A percentile compares a stretch with the other conserved stretches of the same genome.
phyloP scores from a whole-genome alignment of 768 basidiomycete genomes.

The Tulasnella sp. region DNA sequence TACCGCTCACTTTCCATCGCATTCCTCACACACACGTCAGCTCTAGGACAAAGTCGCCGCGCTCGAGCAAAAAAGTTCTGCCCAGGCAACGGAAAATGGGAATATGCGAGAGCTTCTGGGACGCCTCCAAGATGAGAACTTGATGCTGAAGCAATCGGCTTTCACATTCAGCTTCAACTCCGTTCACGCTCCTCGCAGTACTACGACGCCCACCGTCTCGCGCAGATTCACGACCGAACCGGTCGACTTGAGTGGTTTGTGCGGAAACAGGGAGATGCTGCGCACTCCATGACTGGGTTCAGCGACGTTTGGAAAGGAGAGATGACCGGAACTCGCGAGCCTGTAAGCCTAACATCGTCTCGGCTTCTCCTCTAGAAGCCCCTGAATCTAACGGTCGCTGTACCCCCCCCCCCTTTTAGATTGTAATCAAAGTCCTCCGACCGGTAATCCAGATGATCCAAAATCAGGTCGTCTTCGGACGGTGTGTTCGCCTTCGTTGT shows the following conservation, averaged over 20 bases:
- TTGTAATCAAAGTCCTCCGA: slow-evolving; percentile 12
- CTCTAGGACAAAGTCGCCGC: too few relatives aligned
- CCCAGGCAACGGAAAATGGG: too few relatives aligned
- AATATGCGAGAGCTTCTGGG: too few relatives aligned
- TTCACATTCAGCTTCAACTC: too few relatives aligned
- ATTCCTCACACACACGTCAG: too few relatives aligned
- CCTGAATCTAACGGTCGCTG: too few relatives aligned
- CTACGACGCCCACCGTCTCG: not conserved
- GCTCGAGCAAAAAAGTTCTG: too few relatives aligned
- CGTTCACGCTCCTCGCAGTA: too few relatives aligned
- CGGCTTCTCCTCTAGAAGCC: too few relatives aligned
- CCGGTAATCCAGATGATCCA: not conserved
- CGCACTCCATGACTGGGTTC: not conserved
- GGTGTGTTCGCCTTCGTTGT: not conserved
- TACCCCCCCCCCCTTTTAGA: not conserved
- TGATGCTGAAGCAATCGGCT: too few relatives aligned
- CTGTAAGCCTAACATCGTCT: not conserved
- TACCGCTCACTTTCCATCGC: too few relatives aligned
- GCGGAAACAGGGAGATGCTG: not conserved
- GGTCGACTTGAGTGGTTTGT: not conserved
- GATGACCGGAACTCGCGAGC: not conserved
- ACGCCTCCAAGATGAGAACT: too few relatives aligned
- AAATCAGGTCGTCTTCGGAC: not conserved
- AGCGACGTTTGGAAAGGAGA: not conserved
- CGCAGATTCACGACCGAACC: not conserved